Percentiles rank a stretch among this genome's conserved stretches.
These are phyloP conservation scores for Trifolium dubium DNA, from an alignment of 306 rosid species.

Conservation along the genomic window DNA sequence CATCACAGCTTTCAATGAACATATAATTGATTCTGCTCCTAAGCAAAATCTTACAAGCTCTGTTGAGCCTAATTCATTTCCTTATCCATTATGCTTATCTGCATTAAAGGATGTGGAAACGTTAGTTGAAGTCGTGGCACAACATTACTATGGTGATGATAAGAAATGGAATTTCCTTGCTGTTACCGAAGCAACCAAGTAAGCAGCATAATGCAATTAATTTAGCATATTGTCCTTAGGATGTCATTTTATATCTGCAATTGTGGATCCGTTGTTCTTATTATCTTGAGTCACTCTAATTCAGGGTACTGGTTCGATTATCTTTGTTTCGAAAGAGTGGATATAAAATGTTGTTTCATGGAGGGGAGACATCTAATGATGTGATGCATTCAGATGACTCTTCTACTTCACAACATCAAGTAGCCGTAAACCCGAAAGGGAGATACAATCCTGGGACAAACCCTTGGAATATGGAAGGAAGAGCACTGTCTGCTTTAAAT, in stretches of 20 bases:
- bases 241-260: constrained; percentile 9
- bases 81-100: constrained; percentile 83
- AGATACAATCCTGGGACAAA: constrained; percentile 48
- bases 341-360: constrained; percentile 80
- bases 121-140: constrained; percentile 86
- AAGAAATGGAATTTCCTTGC: constrained; percentile 96
- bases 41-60: constrained; percentile 50
- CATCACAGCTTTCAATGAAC: constrained; percentile 85
- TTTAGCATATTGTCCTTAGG: constrained; percentile 12
- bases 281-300: constrained; percentile 42
- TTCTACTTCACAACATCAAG: constrained; percentile 48
- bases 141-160: constrained; percentile 84
- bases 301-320: constrained; percentile 84
- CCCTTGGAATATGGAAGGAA: constrained; percentile 77
- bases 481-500: constrained; percentile 83
- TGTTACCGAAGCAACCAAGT: constrained; percentile 84
- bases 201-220: constrained; percentile 46
- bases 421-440: constrained; percentile 46
- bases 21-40: constrained; percentile 75
- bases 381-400: constrained; percentile 44
- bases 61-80: constrained; percentile 62
- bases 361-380: constrained; percentile 77
- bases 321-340: constrained; percentile 86
- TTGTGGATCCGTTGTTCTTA: constrained; percentile 34
- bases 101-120: constrained; percentile 91